Base-by-base conservation (phyloP, 768 basidiomycete genomes). In the Amanita rubescens region DNA sequence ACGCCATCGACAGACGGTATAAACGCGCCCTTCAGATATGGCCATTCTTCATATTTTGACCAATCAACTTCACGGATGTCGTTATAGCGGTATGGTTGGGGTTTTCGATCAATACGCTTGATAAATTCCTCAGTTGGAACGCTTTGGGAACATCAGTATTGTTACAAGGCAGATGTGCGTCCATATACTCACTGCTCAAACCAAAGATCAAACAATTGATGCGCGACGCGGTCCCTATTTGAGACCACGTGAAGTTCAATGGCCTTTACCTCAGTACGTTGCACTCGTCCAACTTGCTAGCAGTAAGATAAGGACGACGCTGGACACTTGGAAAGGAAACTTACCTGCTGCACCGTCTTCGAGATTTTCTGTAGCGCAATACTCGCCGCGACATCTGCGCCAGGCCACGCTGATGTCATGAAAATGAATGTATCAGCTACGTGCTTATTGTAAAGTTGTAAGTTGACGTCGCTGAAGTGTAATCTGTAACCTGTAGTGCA, bases 201-300 rank as follows among this genome's bases (percentile, higher is more conserved):
- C 67, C 82, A 81, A 32, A 85, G 62, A 60, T 87, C 84, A 57
- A 87, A 85, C 0, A 81, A 62, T 64, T 84, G 81, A 59, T 84
- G 82, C 0, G 82, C 80, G 2, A 83, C 69, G 9, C 81, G 75
- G 62, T 85, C 84, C 11, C 83, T 69, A 60, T 85, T 84, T 0
- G 84, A 85, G 9, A 85, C 77, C 3, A 86, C 84, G 60, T 85
- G 84, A 7, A 85, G 72, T 56, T 86, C 84, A 34, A 85, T 74
- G 5, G 71, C 71, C 10, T 67, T 66, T 0, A 83, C 72, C 0
- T 81, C 75, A 0, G 75, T 67, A 34, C 77, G 74, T 45, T 78
- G 72, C 22, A 86, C 62, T 37, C 80, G 67, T 4, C 84, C 84
- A 10, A 82, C 61, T 80, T 84, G 83, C 84, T 86, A 39, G 17